Percentiles rank a stretch among this genome's conserved stretches.
These are phyloP conservation scores for Trichoderma oligosporum DNA, from an alignment of 2,329 filamentous ascomycete species.

Conservation along the genomic window DNA sequence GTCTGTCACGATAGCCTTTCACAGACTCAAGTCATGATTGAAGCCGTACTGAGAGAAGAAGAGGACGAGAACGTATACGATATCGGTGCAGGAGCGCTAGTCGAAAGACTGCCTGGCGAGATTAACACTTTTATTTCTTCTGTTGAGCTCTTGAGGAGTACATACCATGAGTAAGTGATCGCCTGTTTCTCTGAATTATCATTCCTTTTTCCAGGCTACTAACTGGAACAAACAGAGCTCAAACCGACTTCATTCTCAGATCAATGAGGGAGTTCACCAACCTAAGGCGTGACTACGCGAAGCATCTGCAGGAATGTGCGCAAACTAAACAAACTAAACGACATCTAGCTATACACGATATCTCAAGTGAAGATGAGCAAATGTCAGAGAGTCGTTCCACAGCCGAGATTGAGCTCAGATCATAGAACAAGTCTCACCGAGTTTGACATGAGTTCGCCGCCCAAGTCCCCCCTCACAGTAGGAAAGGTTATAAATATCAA, in stretches of 20 bases:
- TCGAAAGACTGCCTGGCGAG: conserved; percentile 9
- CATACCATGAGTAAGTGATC: conserved; percentile 8
- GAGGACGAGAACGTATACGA: conserved; percentile 4
- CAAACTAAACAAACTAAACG: not conserved
- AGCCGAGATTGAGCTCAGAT: not conserved
- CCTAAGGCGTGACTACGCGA: not conserved
- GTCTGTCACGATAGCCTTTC: conserved; percentile 10
- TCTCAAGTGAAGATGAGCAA: conserved; percentile 4
- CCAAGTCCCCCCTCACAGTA: not conserved
- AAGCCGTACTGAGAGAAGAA: not conserved
- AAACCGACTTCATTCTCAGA: conserved; percentile 2
- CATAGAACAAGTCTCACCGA: conserved; percentile 6
- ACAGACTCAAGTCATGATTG: conserved; percentile 14
- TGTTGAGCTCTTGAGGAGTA: conserved; percentile 13
- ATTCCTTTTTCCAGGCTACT: not conserved
- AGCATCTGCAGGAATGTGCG: conserved; percentile 1
- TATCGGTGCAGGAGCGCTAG: not conserved
- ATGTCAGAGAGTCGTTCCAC: not conserved
- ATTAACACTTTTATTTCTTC: conserved; percentile 13
- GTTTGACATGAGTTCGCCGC: not conserved
- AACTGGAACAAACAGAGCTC: not conserved
- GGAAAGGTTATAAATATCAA: not conserved
- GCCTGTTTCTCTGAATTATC: not conserved
- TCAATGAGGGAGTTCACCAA: conserved; percentile 7
- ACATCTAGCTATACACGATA: not conserved